Evolutionary conservation across 2,329 filamentous ascomycete species (phyloP).

Genomic region (Penicillium sp.): DNA sequence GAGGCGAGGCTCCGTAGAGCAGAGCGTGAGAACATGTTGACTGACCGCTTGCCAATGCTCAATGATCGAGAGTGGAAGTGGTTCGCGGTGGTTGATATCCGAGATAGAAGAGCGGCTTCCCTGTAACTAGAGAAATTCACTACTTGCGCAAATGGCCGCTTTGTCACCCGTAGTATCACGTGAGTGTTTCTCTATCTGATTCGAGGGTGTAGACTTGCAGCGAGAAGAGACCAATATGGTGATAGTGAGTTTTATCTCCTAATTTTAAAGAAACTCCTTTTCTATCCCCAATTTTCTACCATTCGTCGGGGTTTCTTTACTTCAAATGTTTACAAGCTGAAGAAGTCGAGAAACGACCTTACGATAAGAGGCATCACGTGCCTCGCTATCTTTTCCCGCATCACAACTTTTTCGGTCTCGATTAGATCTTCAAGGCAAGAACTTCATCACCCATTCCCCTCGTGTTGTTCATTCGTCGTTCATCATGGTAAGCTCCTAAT

Average conservation of each 20-base stretch:
- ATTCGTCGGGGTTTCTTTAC: background rate
- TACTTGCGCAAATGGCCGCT: constrained; percentile 30
- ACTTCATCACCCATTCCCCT: constrained; percentile 18
- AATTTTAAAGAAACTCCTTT: constrained; percentile 16
- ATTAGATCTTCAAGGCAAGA: constrained; percentile 27
- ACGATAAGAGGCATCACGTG: constrained; percentile 27
- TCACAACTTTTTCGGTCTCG: constrained; percentile 28
- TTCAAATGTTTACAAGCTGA: background rate
- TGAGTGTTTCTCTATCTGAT: constrained; percentile 4
- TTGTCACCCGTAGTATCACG: constrained; percentile 30
- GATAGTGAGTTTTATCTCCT: background rate
- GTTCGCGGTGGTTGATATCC: constrained; percentile 11
- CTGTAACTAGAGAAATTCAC: constrained; percentile 36
- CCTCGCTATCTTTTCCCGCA: constrained; percentile 24
- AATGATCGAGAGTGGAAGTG: constrained; percentile 14
- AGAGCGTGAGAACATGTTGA: constrained; percentile 40
- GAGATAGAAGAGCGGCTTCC: constrained; percentile 13
- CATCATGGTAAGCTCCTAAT: constrained; percentile 32
- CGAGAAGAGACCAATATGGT: background rate
- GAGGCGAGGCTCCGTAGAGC: constrained; percentile 31
- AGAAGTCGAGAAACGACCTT: background rate
- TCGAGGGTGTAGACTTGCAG: background rate
- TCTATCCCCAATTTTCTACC: background rate
- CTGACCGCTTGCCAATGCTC: constrained; percentile 9
- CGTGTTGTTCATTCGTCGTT: constrained; percentile 20